A percentile compares a stretch with the other conserved stretches of the same genome.
Conservation (phyloP, 2,329 filamentous ascomycete species). For the Grosmannia huntii region DNA sequence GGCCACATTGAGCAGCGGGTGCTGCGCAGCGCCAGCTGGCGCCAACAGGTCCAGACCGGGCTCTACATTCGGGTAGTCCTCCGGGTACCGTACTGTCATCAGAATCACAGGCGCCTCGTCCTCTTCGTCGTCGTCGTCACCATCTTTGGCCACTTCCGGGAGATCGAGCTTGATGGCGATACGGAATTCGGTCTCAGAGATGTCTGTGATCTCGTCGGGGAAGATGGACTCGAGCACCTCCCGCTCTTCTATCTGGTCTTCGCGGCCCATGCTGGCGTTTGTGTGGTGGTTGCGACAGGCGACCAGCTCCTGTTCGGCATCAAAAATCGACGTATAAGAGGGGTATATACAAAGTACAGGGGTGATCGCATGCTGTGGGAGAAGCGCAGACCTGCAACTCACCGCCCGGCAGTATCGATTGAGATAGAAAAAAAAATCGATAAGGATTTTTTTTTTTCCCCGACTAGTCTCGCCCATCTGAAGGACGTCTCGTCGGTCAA, state of each 20-base stretch:
- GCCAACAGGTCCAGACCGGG: constrained; percentile 70
- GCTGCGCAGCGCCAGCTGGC: constrained; percentile 46
- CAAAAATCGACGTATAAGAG: background rate
- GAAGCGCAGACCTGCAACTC: constrained; percentile 6
- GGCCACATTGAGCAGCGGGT: constrained; percentile 65
- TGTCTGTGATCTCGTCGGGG: constrained; percentile 94
- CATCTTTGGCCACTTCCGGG: constrained; percentile 27
- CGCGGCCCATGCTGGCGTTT: constrained; percentile 44
- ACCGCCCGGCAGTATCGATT: constrained; percentile 22
- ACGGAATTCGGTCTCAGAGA: constrained; percentile 80
- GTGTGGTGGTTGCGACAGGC: background rate
- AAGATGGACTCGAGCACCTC: constrained; percentile 98
- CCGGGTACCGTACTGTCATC: constrained; percentile 80
- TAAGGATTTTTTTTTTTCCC: constrained; percentile 6
- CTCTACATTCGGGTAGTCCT: constrained; percentile 76
- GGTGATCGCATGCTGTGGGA: constrained; percentile 3
- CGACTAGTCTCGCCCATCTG: background rate
- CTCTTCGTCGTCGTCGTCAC: constrained; percentile 37
- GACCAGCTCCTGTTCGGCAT: background rate
- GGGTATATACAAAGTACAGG: background rate
- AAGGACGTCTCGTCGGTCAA: background rate
- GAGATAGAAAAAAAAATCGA: constrained; percentile 4
- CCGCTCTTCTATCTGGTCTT: constrained; percentile 91
- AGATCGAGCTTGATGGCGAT: constrained; percentile 78
- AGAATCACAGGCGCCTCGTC: constrained; percentile 58